Base-by-base conservation (phyloP, 306 rosid species). In the Pterocarpus macrocarpus region DNA sequence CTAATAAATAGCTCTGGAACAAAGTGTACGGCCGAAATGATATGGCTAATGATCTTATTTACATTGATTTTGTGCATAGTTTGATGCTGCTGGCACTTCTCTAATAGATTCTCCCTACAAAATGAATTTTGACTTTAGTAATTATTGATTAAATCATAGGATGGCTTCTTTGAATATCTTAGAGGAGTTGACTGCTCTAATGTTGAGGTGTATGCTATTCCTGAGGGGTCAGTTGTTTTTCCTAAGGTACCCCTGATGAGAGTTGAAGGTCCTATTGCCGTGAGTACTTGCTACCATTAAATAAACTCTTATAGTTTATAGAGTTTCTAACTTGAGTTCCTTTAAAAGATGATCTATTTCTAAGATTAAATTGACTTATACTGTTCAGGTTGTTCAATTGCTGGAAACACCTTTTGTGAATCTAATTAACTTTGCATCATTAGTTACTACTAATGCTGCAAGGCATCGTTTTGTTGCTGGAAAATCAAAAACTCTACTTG, bases 391-490 rank as follows among this genome's bases (percentile, higher is more conserved):
- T 75, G 98, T 94, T 76, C 98, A 94, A 83, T 90, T 94, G 85
- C 90, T 94, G 71, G 98, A 94, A 90, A 91, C 97, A 34, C 91
- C 98, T 61, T 90, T 94, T 82, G 83, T 91, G 71, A 94, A 94
- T 81, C 92, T 92, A 38, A 74, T 89, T 45, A 94, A 94, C 75
- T 94, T 64, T 83, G 90, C 98, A 35, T 94, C 98, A 13, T 89
- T 92, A 72, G 98, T 91, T 75, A 17, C 98, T 16, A 94, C 98
- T 13, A 94, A 94, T 91, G 98, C 97, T 17, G 97, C 98, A 45
- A 91, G 98, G 80, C 97, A 94, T 75, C 97, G 97, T 69, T 90
- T 89, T 79, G 97, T 94, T 72, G 98, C 97, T 61, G 97, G 98
- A 45, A 93, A 94, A 84, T 86, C 93, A 10, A 94, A 94, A 90